Conservation (phyloP, 371 early-diverging fungal genomes). For the Mortierella sp. region DNA sequence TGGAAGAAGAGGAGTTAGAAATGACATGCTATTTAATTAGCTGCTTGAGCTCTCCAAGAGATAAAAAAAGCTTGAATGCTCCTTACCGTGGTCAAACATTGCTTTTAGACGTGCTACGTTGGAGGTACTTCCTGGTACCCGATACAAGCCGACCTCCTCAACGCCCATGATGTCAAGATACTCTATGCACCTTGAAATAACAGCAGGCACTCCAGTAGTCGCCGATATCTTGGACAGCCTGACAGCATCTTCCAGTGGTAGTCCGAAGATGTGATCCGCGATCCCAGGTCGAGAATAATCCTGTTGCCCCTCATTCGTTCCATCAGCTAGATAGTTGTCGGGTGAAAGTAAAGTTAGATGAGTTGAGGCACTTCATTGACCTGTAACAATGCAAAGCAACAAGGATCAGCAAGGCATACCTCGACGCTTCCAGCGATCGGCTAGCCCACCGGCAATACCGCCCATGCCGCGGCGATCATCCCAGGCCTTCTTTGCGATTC, state of each 20-base stretch:
- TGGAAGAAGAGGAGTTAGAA: neutral
- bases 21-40: neutral
- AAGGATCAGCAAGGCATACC: conserved; percentile 10
- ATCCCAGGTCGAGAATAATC: conserved; percentile 21
- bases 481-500: conserved; percentile 54
- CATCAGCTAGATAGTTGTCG: conserved; percentile 21
- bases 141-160: conserved; percentile 72
- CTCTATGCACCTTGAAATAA: conserved; percentile 84
- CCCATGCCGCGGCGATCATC: conserved; percentile 58
- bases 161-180: conserved; percentile 78
- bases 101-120: conserved; percentile 67
- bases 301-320: conserved; percentile 14
- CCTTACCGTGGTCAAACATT: conserved; percentile 67
- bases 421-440: conserved; percentile 51
- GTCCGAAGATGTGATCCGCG: conserved; percentile 64
- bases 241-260: conserved; percentile 68
- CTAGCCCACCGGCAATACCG: conserved; percentile 49
- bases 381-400: neutral
- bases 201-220: conserved; percentile 74
- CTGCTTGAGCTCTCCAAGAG: neutral
- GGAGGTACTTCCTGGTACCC: conserved; percentile 68
- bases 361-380: neutral
- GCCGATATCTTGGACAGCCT: conserved; percentile 66
- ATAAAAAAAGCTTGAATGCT: neutral
- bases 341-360: neutral